Evolutionary conservation across 495 filamentous ascomycete species (phyloP).

Genomic region (Penicillium salamii): DNA sequence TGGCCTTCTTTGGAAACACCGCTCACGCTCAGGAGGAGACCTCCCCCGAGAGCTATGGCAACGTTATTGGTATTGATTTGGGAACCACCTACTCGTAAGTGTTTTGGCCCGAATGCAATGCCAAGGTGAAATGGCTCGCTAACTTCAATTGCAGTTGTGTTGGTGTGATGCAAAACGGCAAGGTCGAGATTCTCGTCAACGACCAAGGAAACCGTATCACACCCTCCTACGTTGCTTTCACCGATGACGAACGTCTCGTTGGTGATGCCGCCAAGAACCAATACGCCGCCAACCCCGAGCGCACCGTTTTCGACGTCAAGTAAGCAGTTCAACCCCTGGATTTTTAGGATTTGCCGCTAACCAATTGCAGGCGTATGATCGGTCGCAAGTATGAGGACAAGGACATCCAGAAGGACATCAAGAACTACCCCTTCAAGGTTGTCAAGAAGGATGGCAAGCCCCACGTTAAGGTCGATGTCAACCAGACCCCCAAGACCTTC

Average conservation of each 20-base stretch:
- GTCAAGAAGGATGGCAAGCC: conserved; percentile 80
- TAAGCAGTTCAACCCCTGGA: conserved; percentile 39
- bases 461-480: conserved; percentile 71
- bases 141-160: conserved; percentile 59
- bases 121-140: no score
- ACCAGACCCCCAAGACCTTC: conserved; percentile 70
- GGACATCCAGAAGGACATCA: conserved; percentile 78
- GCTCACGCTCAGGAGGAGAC: conserved; percentile 73
- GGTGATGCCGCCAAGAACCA: conserved; percentile 99
- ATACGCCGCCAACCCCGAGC: conserved; percentile 84
- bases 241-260: conserved; percentile 93
- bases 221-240: conserved; percentile 97
- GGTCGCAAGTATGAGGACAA: conserved; percentile 86
- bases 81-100: conserved; percentile 91
- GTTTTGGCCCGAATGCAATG: no score
- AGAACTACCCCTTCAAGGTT: conserved; percentile 91
- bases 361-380: conserved; percentile 68
- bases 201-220: conserved; percentile 99
- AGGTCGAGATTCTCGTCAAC: conserved; percentile 96
- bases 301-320: conserved; percentile 94
- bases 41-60: conserved; percentile 74
- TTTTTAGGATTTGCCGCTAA: conserved; percentile 9
- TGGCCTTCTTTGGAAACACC: conserved; percentile 66
- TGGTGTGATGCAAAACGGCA: conserved; percentile 98
- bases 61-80: conserved; percentile 92